phyloP scores from a whole-genome alignment of 495 filamentous ascomycete genomes.

The Terfezia boudieri region DNA sequence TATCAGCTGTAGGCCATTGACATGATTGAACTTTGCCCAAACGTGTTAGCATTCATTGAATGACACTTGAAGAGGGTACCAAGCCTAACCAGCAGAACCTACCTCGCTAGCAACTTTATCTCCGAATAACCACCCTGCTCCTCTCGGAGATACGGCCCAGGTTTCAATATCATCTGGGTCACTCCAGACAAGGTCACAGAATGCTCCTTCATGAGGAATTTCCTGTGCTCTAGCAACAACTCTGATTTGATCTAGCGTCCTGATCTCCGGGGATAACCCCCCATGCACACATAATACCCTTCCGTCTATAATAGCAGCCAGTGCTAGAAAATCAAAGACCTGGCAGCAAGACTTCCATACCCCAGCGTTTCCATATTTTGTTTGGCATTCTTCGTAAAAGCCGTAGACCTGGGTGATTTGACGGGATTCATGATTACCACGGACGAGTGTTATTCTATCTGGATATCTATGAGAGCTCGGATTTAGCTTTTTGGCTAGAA shows the following conservation, averaged over 20 bases:
- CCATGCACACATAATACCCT: constrained; percentile 94
- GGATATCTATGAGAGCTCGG: constrained; percentile 43
- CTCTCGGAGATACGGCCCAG: constrained; percentile 86
- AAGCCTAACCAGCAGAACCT: constrained; percentile 10
- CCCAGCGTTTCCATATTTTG: constrained; percentile 93
- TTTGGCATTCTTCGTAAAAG: constrained; percentile 95
- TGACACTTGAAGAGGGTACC: background rate
- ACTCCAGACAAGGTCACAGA: constrained; percentile 95
- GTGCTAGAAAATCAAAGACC: constrained; percentile 92
- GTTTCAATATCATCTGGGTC: constrained; percentile 94
- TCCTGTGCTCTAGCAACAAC: constrained; percentile 93
- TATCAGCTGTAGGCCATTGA: constrained; percentile 85
- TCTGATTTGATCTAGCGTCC: constrained; percentile 88
- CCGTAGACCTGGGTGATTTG: constrained; percentile 98
- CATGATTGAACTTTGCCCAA: constrained; percentile 55
- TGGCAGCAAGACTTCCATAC: constrained; percentile 99
- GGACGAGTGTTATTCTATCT: constrained; percentile 81
- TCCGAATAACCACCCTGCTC: constrained; percentile 92
- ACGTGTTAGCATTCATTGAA: background rate
- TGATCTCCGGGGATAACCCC: constrained; percentile 86
- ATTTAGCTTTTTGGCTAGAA: background rate
- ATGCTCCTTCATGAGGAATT: constrained; percentile 94
- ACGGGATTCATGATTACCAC: constrained; percentile 91
- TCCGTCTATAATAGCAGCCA: constrained; percentile 91
- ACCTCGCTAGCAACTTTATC: constrained; percentile 84